Conservation (phyloP, 2,329 filamentous ascomycete genomes). For the Allantophomopsis lycopodina region DNA sequence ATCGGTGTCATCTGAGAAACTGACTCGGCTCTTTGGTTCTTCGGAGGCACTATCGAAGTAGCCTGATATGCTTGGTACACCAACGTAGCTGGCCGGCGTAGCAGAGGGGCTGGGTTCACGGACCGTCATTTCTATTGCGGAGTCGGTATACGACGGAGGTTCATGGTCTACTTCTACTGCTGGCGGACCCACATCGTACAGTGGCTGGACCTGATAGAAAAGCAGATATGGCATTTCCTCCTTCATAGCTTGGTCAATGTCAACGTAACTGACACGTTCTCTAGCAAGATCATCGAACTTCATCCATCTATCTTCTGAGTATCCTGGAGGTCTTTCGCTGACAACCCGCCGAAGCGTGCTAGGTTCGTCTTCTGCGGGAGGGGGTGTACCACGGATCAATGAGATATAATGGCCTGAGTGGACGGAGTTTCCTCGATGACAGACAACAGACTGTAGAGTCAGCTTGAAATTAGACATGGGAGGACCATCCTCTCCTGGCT, state of each 20-base stretch:
- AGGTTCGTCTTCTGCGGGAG: conserved; percentile 44
- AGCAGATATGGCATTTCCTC: conserved; percentile 89
- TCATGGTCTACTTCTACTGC: conserved; percentile 27
- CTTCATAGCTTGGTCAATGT: conserved; percentile 61
- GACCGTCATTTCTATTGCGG: conserved; percentile 10
- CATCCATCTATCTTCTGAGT: conserved; percentile 70
- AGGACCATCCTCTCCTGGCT: conserved; percentile 44
- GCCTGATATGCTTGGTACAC: conserved; percentile 24
- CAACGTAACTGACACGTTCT: conserved; percentile 62
- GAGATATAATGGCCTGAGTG: conserved; percentile 87
- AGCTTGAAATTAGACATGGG: conserved; percentile 86
- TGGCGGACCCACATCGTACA: conserved; percentile 47
- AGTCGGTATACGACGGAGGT: conserved; percentile 45
- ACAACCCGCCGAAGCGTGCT: conserved; percentile 30
- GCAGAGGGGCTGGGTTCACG: conserved; percentile 4
- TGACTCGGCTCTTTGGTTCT: conserved; percentile 29
- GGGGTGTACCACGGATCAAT: conserved; percentile 62
- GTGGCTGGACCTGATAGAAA: conserved; percentile 89
- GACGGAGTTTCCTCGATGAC: conserved; percentile 75
- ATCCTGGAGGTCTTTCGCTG: conserved; percentile 41
- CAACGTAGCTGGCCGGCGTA: conserved; percentile 2
- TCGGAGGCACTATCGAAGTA: conserved; percentile 30
- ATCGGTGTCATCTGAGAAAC: conserved; percentile 41
- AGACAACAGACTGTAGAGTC: conserved; percentile 80
- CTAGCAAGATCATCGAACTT: conserved; percentile 76